A percentile compares a stretch with the other conserved stretches of the same genome.
phyloP scores from a whole-genome alignment of 129 eudicot species.

The Saussurea involucrata region DNA sequence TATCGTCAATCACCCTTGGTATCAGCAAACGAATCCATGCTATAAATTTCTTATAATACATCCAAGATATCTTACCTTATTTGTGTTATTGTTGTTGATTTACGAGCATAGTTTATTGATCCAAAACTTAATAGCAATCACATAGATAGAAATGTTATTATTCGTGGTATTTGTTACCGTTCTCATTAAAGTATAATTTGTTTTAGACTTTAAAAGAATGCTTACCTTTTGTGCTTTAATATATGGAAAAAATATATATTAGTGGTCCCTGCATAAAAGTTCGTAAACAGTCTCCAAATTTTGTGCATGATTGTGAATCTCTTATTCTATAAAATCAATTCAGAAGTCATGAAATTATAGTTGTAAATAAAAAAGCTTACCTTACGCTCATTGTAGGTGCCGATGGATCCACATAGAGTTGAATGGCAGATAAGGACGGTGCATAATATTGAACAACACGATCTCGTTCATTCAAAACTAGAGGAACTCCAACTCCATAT shows the following conservation, averaged over 20 bases:
- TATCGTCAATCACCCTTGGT: neutral
- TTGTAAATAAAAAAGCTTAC: conserved; percentile 28
- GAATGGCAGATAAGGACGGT: conserved; percentile 89
- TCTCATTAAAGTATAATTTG: neutral
- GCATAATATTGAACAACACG: conserved; percentile 89
- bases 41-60: neutral
- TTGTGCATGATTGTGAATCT: neutral
- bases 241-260: neutral
- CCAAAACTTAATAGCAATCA: neutral
- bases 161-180: neutral
- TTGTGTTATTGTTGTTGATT: neutral
- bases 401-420: conserved; percentile 69
- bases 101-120: neutral
- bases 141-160: neutral
- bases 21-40: neutral
- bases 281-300: neutral
- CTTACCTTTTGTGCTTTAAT: neutral
- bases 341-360: neutral
- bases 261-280: neutral
- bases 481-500: conserved; percentile 94
- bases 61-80: neutral
- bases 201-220: neutral
- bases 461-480: conserved; percentile 63
- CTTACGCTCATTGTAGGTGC: conserved; percentile 39
- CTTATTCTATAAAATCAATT: neutral